Percentiles rank a stretch among this genome's conserved stretches.
Evolutionary conservation across 169 alveolate genomes (phyloP).

Genomic region (Eimeria mitis): DNA sequence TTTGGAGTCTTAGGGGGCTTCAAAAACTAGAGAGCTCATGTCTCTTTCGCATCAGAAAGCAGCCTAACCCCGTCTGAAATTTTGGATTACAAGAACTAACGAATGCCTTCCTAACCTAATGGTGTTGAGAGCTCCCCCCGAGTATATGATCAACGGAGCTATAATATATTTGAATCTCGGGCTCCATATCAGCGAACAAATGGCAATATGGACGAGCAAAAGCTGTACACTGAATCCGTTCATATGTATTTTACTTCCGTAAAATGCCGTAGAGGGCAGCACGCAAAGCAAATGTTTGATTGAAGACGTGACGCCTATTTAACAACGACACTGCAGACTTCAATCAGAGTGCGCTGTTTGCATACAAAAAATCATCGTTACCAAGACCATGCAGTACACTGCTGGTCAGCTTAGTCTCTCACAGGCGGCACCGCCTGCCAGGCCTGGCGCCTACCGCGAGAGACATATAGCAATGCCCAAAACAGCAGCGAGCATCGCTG

Average conservation of each 20-base stretch:
- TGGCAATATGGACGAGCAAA: background rate
- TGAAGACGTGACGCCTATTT: background rate
- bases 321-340: background rate
- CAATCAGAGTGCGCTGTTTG: background rate
- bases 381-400: background rate
- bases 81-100: background rate
- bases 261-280: background rate
- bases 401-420: background rate
- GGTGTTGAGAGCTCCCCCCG: background rate
- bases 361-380: background rate
- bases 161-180: background rate
- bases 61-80: background rate
- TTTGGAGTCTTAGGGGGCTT: too few species aligned
- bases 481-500: slow-evolving; percentile 30
- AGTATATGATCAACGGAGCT: background rate
- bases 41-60: background rate
- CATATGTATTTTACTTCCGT: background rate
- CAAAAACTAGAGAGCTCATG: too few species aligned
- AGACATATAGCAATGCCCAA: background rate
- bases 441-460: background rate
- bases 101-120: background rate
- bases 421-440: background rate
- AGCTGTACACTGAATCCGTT: background rate
- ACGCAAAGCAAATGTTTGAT: background rate
- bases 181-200: background rate